Conservation (phyloP, 805 yeast genomes). For the Wickerhamomyces alni region DNA sequence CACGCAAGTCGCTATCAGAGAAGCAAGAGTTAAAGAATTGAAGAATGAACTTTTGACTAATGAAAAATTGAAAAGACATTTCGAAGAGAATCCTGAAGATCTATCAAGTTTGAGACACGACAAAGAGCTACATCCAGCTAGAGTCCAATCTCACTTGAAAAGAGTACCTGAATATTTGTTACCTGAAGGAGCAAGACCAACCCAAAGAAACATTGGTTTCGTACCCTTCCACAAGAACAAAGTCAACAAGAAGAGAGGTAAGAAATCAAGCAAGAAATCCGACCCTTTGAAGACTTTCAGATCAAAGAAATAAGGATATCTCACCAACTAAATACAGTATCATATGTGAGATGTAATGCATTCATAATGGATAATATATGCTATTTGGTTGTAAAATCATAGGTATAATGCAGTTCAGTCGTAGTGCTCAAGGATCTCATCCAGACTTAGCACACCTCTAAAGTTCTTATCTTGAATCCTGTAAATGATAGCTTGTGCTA, state of each 20-base stretch:
- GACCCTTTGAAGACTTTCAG: constrained; percentile 64
- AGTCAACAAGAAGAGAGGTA: constrained; percentile 34
- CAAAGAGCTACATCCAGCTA: constrained; percentile 75
- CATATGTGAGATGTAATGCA: too few species aligned
- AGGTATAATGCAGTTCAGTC: too few species aligned
- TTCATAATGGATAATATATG: neutral
- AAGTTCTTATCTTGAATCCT: constrained; percentile 44
- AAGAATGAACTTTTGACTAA: constrained; percentile 82
- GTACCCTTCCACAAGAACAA: constrained; percentile 62
- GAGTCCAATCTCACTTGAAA: constrained; percentile 80
- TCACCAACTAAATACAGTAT: too few species aligned
- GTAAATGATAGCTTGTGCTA: constrained; percentile 53
- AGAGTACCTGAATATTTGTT: constrained; percentile 88
- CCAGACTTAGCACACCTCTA: constrained; percentile 54
- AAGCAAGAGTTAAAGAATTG: constrained; percentile 87
- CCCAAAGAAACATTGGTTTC: constrained; percentile 54
- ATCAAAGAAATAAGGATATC: constrained; percentile 17
- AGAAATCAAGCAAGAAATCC: constrained; percentile 34
- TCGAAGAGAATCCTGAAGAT: constrained; percentile 96
- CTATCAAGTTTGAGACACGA: constrained; percentile 86
- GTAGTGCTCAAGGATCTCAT: constrained; percentile 32
- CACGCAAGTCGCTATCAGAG: constrained; percentile 82
- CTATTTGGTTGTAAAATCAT: too few species aligned
- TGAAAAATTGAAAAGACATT: constrained; percentile 87
- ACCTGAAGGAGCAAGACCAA: constrained; percentile 67